These are phyloP conservation scores for Trametes cubensis DNA, from an alignment of 768 basidiomycete genomes.

Conservation along the genomic window DNA sequence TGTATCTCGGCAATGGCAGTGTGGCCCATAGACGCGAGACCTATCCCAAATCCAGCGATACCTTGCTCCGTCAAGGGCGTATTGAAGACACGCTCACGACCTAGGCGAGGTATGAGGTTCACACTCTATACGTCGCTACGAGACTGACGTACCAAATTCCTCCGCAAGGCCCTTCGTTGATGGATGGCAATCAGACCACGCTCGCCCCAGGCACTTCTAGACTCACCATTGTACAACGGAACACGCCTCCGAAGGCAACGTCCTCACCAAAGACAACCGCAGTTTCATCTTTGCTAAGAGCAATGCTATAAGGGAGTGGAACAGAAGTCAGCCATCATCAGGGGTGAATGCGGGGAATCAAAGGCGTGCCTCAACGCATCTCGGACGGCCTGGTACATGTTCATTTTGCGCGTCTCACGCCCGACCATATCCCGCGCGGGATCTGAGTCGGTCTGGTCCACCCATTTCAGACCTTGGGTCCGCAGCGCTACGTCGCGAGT, in stretches of 20 bases:
- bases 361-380: slow-evolving; percentile 80
- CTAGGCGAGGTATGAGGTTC: slow-evolving; percentile 39
- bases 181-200: neutral
- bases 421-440: slow-evolving; percentile 58
- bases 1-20: slow-evolving; percentile 95
- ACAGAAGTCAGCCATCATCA: slow-evolving; percentile 4
- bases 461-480: slow-evolving; percentile 74
- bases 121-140: neutral
- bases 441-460: slow-evolving; percentile 55
- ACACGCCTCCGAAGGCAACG: slow-evolving; percentile 93
- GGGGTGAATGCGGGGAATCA: neutral
- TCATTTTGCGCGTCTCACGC: slow-evolving; percentile 93
- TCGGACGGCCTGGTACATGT: slow-evolving; percentile 88
- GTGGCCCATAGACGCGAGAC: slow-evolving; percentile 89
- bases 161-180: slow-evolving; percentile 75
- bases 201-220: neutral
- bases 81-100: slow-evolving; percentile 92
- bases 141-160: slow-evolving; percentile 72
- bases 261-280: slow-evolving; percentile 92
- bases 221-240: slow-evolving; percentile 85
- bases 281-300: slow-evolving; percentile 80
- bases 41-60: slow-evolving; percentile 93
- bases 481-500: slow-evolving; percentile 73
- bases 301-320: slow-evolving; percentile 54
- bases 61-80: slow-evolving; percentile 93